A percentile compares a stretch with the other conserved stretches of the same genome.
Evolutionary conservation across 805 yeast genomes (phyloP).

Genomic region (Lipomyces sp.): DNA sequence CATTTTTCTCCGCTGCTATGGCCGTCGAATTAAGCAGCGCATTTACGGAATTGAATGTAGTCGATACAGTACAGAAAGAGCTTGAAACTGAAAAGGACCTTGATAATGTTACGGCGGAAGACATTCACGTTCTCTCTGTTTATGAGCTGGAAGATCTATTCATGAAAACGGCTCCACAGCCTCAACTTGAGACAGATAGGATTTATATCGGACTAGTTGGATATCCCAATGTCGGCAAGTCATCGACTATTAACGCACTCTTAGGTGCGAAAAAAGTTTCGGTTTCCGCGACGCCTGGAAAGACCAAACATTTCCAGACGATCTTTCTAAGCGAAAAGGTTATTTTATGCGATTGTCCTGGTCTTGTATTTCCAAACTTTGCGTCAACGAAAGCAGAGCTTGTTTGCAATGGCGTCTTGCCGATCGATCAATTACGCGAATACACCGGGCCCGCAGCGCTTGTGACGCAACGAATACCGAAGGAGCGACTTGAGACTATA

Average conservation of each 20-base stretch:
- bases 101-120: constrained; percentile 37
- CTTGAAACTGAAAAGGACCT: constrained; percentile 12
- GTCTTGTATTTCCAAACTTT: constrained; percentile 96
- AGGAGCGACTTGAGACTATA: constrained; percentile 79
- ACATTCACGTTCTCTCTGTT: constrained; percentile 69
- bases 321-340: constrained; percentile 79
- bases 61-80: constrained; percentile 36
- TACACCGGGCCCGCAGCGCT: constrained; percentile 82
- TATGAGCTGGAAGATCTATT: constrained; percentile 83
- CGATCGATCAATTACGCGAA: constrained; percentile 95
- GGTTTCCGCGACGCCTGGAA: constrained; percentile 97
- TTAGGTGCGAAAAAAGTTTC: constrained; percentile 98
- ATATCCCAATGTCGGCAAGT: constrained; percentile 94
- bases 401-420: constrained; percentile 97
- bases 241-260: constrained; percentile 95
- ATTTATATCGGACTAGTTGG: constrained; percentile 83
- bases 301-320: constrained; percentile 98
- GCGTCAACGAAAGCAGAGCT: constrained; percentile 95
- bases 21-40: constrained; percentile 43
- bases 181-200: constrained; percentile 31
- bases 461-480: constrained; percentile 85
- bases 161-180: constrained; percentile 68
- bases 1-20: constrained; percentile 86
- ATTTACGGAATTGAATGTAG: constrained; percentile 16
- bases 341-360: constrained; percentile 96